Base-by-base conservation (phyloP, 257 asterid genomes). In the Cynanchum wilfordii region DNA sequence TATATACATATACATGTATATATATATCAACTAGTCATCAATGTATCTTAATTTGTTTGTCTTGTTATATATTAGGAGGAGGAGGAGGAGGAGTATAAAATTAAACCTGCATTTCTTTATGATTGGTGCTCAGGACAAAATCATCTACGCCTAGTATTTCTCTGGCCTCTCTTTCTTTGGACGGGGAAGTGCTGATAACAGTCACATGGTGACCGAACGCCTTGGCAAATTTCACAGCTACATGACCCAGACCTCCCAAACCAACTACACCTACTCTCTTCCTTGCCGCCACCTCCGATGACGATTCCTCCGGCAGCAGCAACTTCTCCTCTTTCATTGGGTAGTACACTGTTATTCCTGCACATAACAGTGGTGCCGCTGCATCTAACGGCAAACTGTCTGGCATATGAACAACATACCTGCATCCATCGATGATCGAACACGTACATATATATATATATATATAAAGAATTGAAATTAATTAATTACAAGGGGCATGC, bases 341-440 rank as follows among this genome's bases (percentile, higher is more conserved):
- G 55, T 83, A 9, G 73, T 79, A 91, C 47, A 91, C 95, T 0
- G 97, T 91, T 13, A 88, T 79, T 45, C 97, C 97, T 0, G 93
- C 97, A 49, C 97, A 91, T 1, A 91, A 79, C 27, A 92, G 73
- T 0, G 98, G 98, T 5, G 98, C 98, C 12, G 96, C 96, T 7
- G 94, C 96, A 36, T 88, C 92, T 97, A 92, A 86, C 0, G 97
- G 60, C 78, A 92, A 70, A 83, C 65, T 88, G 4, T 88, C 91
- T 2, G 98, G 96, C 30, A 90, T 78, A 30, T 66, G 87, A 44
- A 92, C 90, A 17, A 90, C 96, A 33, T 86, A 92, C 81, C 98
- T 92, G 76, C 76, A 81, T 10, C 5, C n/a, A n/a, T n/a, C n/a
- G n/a, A n/a, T n/a, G n/a, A n/a, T n/a, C n/a, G n/a, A n/a, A n/a